phyloP scores from a whole-genome alignment of 352 stramenopile genomes.

The Nothophytophthora sp. region DNA sequence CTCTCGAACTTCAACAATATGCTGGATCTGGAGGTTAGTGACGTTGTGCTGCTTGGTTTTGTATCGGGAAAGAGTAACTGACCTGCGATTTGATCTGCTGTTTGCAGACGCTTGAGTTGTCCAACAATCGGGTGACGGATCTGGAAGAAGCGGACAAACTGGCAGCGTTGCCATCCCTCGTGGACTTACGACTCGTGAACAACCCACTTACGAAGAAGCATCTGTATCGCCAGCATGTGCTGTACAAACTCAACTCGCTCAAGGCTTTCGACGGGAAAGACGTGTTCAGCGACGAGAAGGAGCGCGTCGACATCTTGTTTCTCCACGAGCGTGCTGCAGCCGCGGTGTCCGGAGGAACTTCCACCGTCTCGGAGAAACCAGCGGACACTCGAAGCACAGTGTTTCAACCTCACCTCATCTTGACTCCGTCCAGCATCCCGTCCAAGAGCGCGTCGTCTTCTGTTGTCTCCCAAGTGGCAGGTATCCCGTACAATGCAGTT shows the following conservation, averaged over 20 bases:
- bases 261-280: conserved; percentile 69
- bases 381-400: conserved; percentile 17
- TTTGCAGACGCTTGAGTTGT: conserved; percentile 64
- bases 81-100: not conserved
- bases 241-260: conserved; percentile 62
- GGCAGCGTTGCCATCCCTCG: conserved; percentile 46
- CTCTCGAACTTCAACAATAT: conserved; percentile 72
- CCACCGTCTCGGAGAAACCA: conserved; percentile 14
- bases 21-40: conserved; percentile 61
- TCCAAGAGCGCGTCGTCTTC: conserved; percentile 19
- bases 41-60: not conserved
- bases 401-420: conserved; percentile 26
- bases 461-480: conserved; percentile 12
- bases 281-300: conserved; percentile 74
- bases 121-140: conserved; percentile 75
- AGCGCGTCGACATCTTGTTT: conserved; percentile 70
- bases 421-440: conserved; percentile 52
- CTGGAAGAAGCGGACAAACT: conserved; percentile 85
- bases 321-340: conserved; percentile 57
- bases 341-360: conserved; percentile 13
- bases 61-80: conserved; percentile 1
- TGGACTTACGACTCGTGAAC: conserved; percentile 62
- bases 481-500: conserved; percentile 36
- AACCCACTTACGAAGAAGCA: conserved; percentile 86
- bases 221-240: conserved; percentile 69